Conservation (phyloP, 2,329 filamentous ascomycete genomes). For the Fusarium staphyleae region DNA sequence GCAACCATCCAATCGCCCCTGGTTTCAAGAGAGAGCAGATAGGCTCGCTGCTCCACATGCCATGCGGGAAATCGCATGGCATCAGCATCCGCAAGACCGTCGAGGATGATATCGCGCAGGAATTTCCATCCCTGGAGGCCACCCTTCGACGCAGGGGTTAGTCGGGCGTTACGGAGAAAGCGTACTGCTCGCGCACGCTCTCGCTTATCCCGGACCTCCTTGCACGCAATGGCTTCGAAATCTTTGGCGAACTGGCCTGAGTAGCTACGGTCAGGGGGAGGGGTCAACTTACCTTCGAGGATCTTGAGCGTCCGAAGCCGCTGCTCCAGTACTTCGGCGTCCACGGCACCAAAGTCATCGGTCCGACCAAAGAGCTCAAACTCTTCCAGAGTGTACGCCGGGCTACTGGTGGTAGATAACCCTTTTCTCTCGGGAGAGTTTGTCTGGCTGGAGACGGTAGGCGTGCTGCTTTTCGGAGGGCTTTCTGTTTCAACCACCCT, state of each 20-base stretch:
- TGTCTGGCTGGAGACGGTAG: neutral
- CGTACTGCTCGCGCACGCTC: neutral
- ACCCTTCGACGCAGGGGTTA: neutral
- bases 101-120: slow-evolving; percentile 17
- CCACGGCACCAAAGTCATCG: neutral
- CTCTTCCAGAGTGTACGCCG: slow-evolving; percentile 1
- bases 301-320: slow-evolving; percentile 10
- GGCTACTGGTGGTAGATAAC: neutral
- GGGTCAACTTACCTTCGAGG: slow-evolving; percentile 18
- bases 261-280: slow-evolving; percentile 12
- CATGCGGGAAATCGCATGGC: slow-evolving; percentile 1
- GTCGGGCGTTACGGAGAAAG: neutral
- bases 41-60: slow-evolving; percentile 15
- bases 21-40: slow-evolving; percentile 5
- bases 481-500: neutral
- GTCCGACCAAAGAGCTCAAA: neutral
- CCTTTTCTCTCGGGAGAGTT: neutral
- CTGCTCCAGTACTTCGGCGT: slow-evolving; percentile 1
- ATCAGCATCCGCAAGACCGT: neutral
- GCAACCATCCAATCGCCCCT: neutral
- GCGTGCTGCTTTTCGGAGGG: neutral
- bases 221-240: neutral
- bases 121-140: slow-evolving; percentile 18
- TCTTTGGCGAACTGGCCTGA: neutral
- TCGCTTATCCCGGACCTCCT: neutral